Conservation (phyloP, 257 asterid genomes). For the Osmanthus fragrans region DNA sequence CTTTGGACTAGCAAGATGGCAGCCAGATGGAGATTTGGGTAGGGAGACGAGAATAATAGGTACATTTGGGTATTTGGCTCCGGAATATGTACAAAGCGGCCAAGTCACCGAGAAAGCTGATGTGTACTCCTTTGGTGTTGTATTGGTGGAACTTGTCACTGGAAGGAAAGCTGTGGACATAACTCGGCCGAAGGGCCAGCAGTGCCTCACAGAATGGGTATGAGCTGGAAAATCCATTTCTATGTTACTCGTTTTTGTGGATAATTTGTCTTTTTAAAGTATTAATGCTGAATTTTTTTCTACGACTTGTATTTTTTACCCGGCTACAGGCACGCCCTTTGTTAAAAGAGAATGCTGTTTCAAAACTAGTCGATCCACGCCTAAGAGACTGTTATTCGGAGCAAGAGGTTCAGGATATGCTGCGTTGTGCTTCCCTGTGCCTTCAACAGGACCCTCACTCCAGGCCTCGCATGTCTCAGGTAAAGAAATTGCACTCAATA, state of each 20-base stretch:
- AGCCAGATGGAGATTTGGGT: slow-evolving; percentile 55
- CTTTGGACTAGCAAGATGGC: slow-evolving; percentile 84
- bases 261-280: background rate
- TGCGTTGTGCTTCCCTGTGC: slow-evolving; percentile 69
- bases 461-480: slow-evolving; percentile 95
- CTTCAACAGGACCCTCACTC: slow-evolving; percentile 59
- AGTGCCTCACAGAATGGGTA: slow-evolving; percentile 87
- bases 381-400: slow-evolving; percentile 45
- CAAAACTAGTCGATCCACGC: slow-evolving; percentile 61
- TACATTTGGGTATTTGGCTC: slow-evolving; percentile 88
- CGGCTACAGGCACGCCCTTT: slow-evolving; percentile 70
- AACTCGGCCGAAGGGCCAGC: slow-evolving; percentile 77
- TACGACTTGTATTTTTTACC: background rate
- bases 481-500: slow-evolving; percentile 15
- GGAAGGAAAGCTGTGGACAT: slow-evolving; percentile 87
- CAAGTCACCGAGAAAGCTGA: slow-evolving; percentile 81
- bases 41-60: slow-evolving; percentile 75
- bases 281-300: background rate
- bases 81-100: slow-evolving; percentile 88
- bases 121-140: slow-evolving; percentile 79
- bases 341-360: slow-evolving; percentile 49
- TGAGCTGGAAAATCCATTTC: slow-evolving; percentile 13
- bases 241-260: background rate
- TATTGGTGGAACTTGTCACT: slow-evolving; percentile 70
- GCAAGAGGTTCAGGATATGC: slow-evolving; percentile 57